phyloP scores from a whole-genome alignment of 768 basidiomycete genomes.

The Rubroboletus pulcherrimus region DNA sequence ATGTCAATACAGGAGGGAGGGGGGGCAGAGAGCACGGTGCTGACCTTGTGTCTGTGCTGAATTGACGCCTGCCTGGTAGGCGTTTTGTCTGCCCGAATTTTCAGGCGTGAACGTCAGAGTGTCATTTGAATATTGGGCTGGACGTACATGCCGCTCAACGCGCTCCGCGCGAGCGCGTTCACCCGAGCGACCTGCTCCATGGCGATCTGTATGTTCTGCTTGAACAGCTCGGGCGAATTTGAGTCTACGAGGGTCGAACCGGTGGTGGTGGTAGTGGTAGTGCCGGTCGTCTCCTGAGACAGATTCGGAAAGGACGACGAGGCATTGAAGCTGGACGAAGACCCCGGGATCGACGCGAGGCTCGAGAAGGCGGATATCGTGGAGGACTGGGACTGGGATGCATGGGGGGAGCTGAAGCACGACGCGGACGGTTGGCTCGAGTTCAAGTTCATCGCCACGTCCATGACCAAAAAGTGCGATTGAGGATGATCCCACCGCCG shows the following conservation, averaged over 20 bases:
- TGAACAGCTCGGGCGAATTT: conserved; percentile 61
- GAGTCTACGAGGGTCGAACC: conserved; percentile 37
- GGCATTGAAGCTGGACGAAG: conserved; percentile 7
- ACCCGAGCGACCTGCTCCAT: conserved; percentile 48
- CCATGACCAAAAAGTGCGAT: not conserved
- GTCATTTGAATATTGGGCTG: no score
- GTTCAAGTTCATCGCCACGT: conserved; percentile 11
- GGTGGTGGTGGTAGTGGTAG: not conserved
- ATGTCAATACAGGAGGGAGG: not conserved
- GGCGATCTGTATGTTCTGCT: conserved; percentile 48
- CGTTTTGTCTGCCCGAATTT: conserved; percentile 44
- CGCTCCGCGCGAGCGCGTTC: conserved; percentile 45
- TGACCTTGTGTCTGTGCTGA: conserved; percentile 55
- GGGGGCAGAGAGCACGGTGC: not conserved
- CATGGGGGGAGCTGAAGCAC: conserved; percentile 7
- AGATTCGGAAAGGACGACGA: conserved; percentile 17
- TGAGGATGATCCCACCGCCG: conserved; percentile 33
- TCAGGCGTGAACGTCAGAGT: not conserved
- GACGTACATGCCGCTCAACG: conserved; percentile 53
- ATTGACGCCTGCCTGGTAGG: conserved; percentile 53
- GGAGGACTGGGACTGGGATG: conserved; percentile 18
- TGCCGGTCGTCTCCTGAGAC: conserved; percentile 28
- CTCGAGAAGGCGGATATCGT: conserved; percentile 14
- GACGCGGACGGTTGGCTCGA: conserved; percentile 5
- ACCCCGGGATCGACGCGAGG: conserved; percentile 9